Conservation (phyloP, 345 rosid genomes). For the Hevea brasiliensis region DNA sequence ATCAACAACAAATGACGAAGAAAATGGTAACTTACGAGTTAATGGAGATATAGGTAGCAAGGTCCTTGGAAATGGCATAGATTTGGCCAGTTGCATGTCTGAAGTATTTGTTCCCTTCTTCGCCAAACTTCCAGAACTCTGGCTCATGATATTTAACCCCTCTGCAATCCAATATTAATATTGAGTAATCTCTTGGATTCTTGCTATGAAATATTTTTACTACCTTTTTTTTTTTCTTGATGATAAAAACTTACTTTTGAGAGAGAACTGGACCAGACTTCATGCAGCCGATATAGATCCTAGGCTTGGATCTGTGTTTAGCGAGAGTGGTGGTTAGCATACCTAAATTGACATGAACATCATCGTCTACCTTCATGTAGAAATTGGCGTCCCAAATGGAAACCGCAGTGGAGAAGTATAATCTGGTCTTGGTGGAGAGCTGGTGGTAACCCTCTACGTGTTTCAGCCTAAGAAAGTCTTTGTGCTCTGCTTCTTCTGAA, state of each 20-base stretch:
- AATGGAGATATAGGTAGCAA: conserved; percentile 73
- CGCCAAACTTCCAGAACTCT: conserved; percentile 92
- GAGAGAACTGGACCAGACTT: conserved; percentile 91
- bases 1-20: too few species aligned
- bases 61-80: conserved; percentile 85
- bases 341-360: conserved; percentile 79
- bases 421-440: conserved; percentile 74
- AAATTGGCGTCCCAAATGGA: conserved; percentile 83
- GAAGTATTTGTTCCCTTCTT: conserved; percentile 86
- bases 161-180: conserved; percentile 28
- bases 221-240: too few species aligned
- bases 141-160: conserved; percentile 85
- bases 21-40: conserved; percentile 50
- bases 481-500: conserved; percentile 58
- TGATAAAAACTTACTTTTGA: conserved; percentile 49
- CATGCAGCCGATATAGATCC: conserved; percentile 96
- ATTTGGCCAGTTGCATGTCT: conserved; percentile 93
- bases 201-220: too few species aligned
- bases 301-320: conserved; percentile 55
- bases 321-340: conserved; percentile 57
- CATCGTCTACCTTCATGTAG: conserved; percentile 84
- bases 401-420: conserved; percentile 74
- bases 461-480: conserved; percentile 72
- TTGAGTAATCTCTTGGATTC: too few species aligned
- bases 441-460: conserved; percentile 86